phyloP scores from a whole-genome alignment of 2,329 filamentous ascomycete species.

The Geosmithia putterillii region DNA sequence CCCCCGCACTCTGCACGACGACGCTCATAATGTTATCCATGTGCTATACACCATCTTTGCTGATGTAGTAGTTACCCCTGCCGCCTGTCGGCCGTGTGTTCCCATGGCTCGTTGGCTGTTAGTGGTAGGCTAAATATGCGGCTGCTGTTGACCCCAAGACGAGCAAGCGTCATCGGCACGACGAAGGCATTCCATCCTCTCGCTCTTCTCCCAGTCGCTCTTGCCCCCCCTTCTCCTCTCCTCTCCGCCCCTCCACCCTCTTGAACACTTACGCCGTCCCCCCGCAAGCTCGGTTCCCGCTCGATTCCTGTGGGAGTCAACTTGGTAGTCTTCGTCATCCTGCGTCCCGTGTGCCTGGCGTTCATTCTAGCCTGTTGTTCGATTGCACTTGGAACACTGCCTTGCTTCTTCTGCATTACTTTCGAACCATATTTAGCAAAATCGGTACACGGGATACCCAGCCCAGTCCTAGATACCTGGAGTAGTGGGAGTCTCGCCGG shows the following conservation, averaged over 20 bases:
- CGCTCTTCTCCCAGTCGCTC: not conserved
- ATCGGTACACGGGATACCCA: conserved; percentile 3
- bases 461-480: not conserved
- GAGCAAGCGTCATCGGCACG: not conserved
- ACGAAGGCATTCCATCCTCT: not conserved
- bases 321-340: not conserved
- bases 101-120: too few species aligned
- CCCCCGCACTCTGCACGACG: too few species aligned
- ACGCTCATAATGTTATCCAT: too few species aligned
- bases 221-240: not conserved
- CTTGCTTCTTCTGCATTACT: not conserved
- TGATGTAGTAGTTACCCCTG: not conserved
- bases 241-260: not conserved
- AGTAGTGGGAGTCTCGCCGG: not conserved
- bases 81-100: not conserved
- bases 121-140: not conserved
- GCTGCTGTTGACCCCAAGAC: not conserved
- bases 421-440: not conserved
- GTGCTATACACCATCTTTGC: too few species aligned
- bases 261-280: not conserved
- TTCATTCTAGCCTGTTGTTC: not conserved
- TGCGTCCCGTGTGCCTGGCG: not conserved
- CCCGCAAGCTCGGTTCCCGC: not conserved
- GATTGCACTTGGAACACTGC: not conserved
- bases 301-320: not conserved